phyloP scores from a whole-genome alignment of 2,329 filamentous ascomycete species.

The Capronia epimyces region DNA sequence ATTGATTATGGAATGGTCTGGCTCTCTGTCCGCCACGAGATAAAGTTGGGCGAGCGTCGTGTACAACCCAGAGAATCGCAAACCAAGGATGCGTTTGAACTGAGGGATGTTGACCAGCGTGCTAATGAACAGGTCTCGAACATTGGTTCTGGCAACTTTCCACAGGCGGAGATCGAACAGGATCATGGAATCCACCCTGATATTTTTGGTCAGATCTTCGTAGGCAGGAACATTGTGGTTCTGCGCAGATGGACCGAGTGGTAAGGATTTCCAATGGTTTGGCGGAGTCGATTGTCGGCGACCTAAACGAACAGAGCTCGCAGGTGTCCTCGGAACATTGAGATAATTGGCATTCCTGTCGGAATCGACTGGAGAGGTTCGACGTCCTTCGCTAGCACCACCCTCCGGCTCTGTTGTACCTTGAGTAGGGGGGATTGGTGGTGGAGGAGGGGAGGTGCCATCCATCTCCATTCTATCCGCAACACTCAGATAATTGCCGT shows the following conservation, averaged over 20 bases:
- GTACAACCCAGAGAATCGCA: slow-evolving; percentile 92
- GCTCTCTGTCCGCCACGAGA: slow-evolving; percentile 89
- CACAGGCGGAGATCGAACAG: slow-evolving; percentile 92
- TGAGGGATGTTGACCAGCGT: slow-evolving; percentile 92
- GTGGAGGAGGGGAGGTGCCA: slow-evolving; percentile 62
- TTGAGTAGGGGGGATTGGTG: slow-evolving; percentile 47
- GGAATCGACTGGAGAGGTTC: slow-evolving; percentile 16
- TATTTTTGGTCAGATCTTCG: slow-evolving; percentile 82
- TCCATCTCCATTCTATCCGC: slow-evolving; percentile 73
- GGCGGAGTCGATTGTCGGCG: slow-evolving; percentile 33
- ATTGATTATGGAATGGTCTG: slow-evolving; percentile 97
- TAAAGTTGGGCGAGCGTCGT: slow-evolving; percentile 91
- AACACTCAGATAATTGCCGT: slow-evolving; percentile 65
- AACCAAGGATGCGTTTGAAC: slow-evolving; percentile 88
- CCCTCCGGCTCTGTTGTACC: slow-evolving; percentile 12
- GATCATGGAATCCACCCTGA: slow-evolving; percentile 89
- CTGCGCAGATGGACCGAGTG: slow-evolving; percentile 43
- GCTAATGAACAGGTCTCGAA: slow-evolving; percentile 90
- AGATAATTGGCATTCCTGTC: slow-evolving; percentile 44
- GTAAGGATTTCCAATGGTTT: slow-evolving; percentile 23
- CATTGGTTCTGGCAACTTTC: slow-evolving; percentile 88
- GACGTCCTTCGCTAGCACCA: slow-evolving; percentile 8
- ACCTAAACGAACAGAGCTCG: slow-evolving; percentile 40
- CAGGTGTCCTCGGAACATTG: slow-evolving; percentile 77
- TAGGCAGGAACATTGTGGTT: slow-evolving; percentile 67